These are phyloP conservation scores for Aspergillus sp. DNA, from an alignment of 2,329 filamentous ascomycete species.

Conservation along the genomic window DNA sequence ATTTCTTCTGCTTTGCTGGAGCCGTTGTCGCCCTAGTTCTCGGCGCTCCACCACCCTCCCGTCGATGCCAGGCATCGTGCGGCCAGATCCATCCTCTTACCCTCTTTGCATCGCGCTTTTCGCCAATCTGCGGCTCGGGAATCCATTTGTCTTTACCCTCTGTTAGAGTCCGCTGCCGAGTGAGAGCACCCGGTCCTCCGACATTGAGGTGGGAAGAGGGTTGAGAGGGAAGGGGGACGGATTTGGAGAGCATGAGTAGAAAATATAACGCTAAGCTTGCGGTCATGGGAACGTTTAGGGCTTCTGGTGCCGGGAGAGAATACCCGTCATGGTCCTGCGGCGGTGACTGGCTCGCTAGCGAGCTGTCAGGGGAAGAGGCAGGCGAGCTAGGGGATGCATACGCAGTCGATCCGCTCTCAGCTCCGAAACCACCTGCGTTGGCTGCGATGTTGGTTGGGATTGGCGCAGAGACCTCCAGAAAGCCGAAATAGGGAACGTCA, in stretches of 20 bases:
- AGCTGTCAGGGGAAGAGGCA: constrained; percentile 32
- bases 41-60: constrained; percentile 48
- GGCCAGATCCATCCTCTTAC: constrained; percentile 63
- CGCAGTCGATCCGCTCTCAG: background rate
- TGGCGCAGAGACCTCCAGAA: constrained; percentile 69
- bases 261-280: constrained; percentile 63
- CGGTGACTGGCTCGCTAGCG: constrained; percentile 14
- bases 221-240: constrained; percentile 58
- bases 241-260: constrained; percentile 65
- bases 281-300: constrained; percentile 48
- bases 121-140: constrained; percentile 58
- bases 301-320: constrained; percentile 8
- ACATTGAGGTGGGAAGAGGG: constrained; percentile 60
- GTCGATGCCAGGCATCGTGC: constrained; percentile 59
- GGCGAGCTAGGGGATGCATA: constrained; percentile 27
- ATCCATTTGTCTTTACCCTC: constrained; percentile 63
- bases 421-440: constrained; percentile 6
- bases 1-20: constrained; percentile 32
- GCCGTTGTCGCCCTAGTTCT: constrained; percentile 22
- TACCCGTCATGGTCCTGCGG: constrained; percentile 4
- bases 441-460: constrained; percentile 53
- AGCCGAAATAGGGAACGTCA: constrained; percentile 79
- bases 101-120: constrained; percentile 61
- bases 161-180: constrained; percentile 53
- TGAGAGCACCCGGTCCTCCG: constrained; percentile 58